Conservation (phyloP, 2,329 filamentous ascomycete species). For the Epicoccum sorghinum region DNA sequence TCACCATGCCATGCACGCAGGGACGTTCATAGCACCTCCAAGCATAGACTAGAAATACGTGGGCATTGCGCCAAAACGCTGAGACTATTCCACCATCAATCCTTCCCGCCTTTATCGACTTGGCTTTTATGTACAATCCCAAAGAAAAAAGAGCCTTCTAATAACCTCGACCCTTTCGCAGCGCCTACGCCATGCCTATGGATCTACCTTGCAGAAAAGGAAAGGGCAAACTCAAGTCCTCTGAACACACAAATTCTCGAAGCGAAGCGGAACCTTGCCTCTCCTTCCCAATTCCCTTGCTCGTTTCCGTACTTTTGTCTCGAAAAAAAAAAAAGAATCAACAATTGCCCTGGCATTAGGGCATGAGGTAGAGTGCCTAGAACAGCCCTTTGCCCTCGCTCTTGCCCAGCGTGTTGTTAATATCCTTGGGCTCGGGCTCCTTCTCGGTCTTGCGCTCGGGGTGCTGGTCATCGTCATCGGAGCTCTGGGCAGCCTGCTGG, state of each 20-base stretch:
- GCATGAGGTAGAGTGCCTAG: constrained; percentile 18
- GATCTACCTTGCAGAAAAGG: neutral
- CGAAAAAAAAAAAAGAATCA: too few species aligned
- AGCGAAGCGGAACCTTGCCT: neutral
- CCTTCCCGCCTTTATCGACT: neutral
- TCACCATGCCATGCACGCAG: too few species aligned
- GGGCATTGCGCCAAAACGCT: neutral
- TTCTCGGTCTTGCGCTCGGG: constrained; percentile 24
- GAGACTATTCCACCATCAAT: neutral
- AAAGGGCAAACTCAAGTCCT: neutral
- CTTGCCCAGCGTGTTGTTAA: constrained; percentile 30
- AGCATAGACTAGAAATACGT: neutral
- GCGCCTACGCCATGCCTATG: constrained; percentile 14
- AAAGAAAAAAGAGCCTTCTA: neutral
- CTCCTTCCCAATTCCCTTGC: neutral
- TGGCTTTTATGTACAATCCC: neutral
- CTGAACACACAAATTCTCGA: constrained; percentile 6
- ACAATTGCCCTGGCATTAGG: neutral
- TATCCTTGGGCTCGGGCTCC: constrained; percentile 34
- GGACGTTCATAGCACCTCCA: too few species aligned
- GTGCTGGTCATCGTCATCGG: constrained; percentile 22
- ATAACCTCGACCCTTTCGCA: constrained; percentile 8
- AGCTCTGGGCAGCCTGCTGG: constrained; percentile 16
- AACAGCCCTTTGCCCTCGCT: constrained; percentile 29
- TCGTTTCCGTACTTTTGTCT: neutral